A percentile compares a stretch with the other conserved stretches of the same genome.
phyloP scores from a whole-genome alignment of 2,329 filamentous ascomycete genomes.

The Hymenotorrendiella dingleyae region DNA sequence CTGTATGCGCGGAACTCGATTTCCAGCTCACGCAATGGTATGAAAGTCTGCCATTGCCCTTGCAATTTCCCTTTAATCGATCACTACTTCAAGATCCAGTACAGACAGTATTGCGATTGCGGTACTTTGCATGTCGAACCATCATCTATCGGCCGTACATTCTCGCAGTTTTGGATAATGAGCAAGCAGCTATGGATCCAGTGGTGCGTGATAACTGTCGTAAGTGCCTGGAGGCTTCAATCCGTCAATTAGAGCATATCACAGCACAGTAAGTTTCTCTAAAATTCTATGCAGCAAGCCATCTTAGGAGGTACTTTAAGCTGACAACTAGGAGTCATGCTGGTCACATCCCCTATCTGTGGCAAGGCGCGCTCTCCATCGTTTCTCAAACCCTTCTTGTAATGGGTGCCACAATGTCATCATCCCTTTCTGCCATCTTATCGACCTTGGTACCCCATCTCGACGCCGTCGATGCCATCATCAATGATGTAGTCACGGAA shows the following conservation, averaged over 20 bases:
- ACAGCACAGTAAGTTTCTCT: slow-evolving; percentile 60
- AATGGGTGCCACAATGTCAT: slow-evolving; percentile 80
- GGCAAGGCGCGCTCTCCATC: slow-evolving; percentile 78
- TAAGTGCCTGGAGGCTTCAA: slow-evolving; percentile 74
- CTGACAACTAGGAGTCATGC: slow-evolving; percentile 52
- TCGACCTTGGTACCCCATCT: slow-evolving; percentile 49
- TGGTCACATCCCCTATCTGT: slow-evolving; percentile 79
- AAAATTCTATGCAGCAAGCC: neutral
- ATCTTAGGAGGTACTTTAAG: too few relatives aligned
- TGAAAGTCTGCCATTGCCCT: slow-evolving; percentile 64
- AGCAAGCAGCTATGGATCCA: slow-evolving; percentile 64
- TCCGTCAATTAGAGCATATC: slow-evolving; percentile 75
- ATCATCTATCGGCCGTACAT: slow-evolving; percentile 85
- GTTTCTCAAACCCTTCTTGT: slow-evolving; percentile 76
- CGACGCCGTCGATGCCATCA: slow-evolving; percentile 66
- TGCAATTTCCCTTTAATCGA: slow-evolving; percentile 72
- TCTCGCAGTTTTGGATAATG: slow-evolving; percentile 71
- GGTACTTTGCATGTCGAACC: slow-evolving; percentile 80
- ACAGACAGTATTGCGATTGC: slow-evolving; percentile 70
- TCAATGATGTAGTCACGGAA: slow-evolving; percentile 70
- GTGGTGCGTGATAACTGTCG: slow-evolving; percentile 72
- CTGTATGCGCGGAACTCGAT: slow-evolving; percentile 73
- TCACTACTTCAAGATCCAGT: slow-evolving; percentile 64
- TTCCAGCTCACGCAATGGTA: slow-evolving; percentile 83
- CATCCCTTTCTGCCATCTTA: slow-evolving; percentile 60